Percentiles rank a stretch among this genome's conserved stretches.
These are phyloP conservation scores for Echria macrotheca DNA, from an alignment of 495 filamentous ascomycete genomes.

Conservation along the genomic window DNA sequence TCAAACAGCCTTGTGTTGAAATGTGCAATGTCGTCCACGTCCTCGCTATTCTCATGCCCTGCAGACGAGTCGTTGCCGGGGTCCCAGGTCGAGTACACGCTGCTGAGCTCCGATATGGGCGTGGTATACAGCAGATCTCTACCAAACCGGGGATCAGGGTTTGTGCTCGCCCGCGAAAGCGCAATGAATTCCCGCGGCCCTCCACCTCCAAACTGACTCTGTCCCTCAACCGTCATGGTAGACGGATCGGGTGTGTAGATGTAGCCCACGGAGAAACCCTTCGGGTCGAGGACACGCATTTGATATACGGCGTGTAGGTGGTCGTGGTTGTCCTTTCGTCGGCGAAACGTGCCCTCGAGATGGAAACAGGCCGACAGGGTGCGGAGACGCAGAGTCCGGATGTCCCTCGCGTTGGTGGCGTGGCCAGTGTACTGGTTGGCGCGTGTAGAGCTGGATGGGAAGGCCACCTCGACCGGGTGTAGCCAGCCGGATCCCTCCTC, in stretches of 20 bases:
- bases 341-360: background rate
- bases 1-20: background rate
- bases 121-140: background rate
- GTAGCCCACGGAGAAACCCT: background rate
- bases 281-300: background rate
- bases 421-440: background rate
- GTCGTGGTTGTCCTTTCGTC: background rate
- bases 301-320: background rate
- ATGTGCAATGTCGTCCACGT: background rate
- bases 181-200: background rate
- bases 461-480: background rate
- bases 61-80: too few relatives aligned
- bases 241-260: background rate
- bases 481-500: background rate
- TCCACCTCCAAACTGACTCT: background rate
- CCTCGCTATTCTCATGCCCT: background rate
- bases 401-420: background rate
- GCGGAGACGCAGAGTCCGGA: background rate
- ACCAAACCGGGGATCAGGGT: background rate
- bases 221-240: background rate
- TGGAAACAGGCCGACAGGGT: background rate
- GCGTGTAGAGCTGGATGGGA: too few relatives aligned
- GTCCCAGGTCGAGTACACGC: background rate
- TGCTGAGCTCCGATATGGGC: background rate
- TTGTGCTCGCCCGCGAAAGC: background rate